Percentiles rank a stretch among this genome's conserved stretches.
phyloP scores from a whole-genome alignment of 805 yeast genomes.

The Hemisphaericaspora nanyangensis region DNA sequence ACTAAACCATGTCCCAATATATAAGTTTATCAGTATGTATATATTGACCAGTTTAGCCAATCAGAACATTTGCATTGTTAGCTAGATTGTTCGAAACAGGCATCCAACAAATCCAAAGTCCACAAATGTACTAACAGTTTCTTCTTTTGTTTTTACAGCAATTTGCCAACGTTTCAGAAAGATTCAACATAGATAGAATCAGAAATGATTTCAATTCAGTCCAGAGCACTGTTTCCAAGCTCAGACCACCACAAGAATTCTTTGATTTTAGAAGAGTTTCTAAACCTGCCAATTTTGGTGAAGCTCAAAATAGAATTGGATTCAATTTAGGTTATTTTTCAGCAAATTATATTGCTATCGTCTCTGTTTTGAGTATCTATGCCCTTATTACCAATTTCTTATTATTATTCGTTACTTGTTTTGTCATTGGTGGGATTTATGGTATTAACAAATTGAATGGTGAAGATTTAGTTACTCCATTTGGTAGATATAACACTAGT shows the following conservation, averaged over 20 bases:
- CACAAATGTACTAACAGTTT: slow-evolving; percentile 11
- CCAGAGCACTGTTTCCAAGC: slow-evolving; percentile 61
- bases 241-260: slow-evolving; percentile 90
- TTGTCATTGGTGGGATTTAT: slow-evolving; percentile 69
- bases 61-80: no score
- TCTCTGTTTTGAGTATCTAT: slow-evolving; percentile 71
- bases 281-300: slow-evolving; percentile 86
- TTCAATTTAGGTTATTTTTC: slow-evolving; percentile 85
- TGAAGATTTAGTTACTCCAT: slow-evolving; percentile 72
- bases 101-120: not conserved
- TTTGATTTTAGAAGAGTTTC: slow-evolving; percentile 86
- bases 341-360: slow-evolving; percentile 77
- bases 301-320: slow-evolving; percentile 81
- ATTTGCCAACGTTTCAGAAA: slow-evolving; percentile 23
- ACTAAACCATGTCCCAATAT: slow-evolving; percentile 7
- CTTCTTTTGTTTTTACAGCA: no score
- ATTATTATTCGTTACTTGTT: slow-evolving; percentile 72
- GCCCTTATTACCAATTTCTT: slow-evolving; percentile 83
- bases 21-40: slow-evolving; percentile 10
- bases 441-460: slow-evolving; percentile 82
- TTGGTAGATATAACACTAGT: slow-evolving; percentile 67
- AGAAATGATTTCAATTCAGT: slow-evolving; percentile 49
- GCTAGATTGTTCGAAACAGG: no score
- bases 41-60: not conserved
- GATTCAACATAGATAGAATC: slow-evolving; percentile 41